A percentile compares a stretch with the other conserved stretches of the same genome.
Conservation (phyloP, 768 basidiomycete genomes). For the Dacryopinax spathularia region DNA sequence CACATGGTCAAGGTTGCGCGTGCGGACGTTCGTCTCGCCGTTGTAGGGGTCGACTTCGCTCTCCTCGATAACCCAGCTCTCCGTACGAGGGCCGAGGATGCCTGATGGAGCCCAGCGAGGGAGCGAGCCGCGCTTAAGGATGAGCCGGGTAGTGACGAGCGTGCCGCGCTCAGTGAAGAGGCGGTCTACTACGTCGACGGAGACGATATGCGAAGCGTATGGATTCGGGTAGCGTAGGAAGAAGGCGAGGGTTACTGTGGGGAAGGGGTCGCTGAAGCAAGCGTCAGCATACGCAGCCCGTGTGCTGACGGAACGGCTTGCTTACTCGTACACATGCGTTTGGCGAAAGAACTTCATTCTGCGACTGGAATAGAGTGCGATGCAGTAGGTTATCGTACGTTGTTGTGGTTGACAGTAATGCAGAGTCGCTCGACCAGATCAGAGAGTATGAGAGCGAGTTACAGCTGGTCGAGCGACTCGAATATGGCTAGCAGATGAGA, state of each 20-base stretch:
- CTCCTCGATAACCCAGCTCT: conserved; percentile 91
- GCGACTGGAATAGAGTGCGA: not conserved
- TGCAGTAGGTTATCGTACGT: not conserved
- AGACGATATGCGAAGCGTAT: conserved; percentile 81
- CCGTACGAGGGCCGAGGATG: conserved; percentile 58
- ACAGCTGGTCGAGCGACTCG: conserved; percentile 1
- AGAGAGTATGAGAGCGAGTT: not conserved
- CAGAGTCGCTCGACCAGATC: not conserved
- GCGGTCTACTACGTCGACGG: conserved; percentile 89
- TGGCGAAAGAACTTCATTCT: not conserved
- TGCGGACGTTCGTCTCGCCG: conserved; percentile 59
- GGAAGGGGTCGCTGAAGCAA: conserved; percentile 67
- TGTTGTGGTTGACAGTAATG: not conserved
- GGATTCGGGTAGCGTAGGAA: conserved; percentile 94
- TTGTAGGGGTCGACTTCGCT: conserved; percentile 81
- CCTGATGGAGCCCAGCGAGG: conserved; percentile 83
- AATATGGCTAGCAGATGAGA: too few species aligned
- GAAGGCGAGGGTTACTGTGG: conserved; percentile 83
- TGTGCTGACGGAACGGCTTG: not conserved
- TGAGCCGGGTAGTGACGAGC: conserved; percentile 74
- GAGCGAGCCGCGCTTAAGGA: conserved; percentile 81
- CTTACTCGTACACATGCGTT: not conserved
- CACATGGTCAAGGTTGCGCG: conserved; percentile 84
- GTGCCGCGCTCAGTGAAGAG: conserved; percentile 55
- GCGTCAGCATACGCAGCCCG: not conserved